These are phyloP conservation scores for Neobulgaria alba DNA, from an alignment of 2,329 filamentous ascomycete genomes.

Conservation along the genomic window DNA sequence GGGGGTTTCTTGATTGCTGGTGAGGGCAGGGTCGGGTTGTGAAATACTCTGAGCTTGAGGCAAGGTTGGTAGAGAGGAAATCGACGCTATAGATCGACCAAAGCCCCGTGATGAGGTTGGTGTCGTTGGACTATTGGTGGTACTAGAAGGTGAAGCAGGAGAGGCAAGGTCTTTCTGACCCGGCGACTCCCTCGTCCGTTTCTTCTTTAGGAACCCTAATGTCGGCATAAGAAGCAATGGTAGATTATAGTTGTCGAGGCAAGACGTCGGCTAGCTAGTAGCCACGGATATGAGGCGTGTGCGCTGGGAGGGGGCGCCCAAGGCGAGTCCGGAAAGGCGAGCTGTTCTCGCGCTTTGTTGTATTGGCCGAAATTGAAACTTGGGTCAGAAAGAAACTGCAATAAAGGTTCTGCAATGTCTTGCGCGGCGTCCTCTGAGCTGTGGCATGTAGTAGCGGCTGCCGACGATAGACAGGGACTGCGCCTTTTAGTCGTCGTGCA, in stretches of 20 bases:
- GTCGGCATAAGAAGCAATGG: constrained; percentile 63
- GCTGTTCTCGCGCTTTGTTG: constrained; percentile 1
- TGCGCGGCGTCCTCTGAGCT: constrained; percentile 1
- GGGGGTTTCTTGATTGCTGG: constrained; percentile 18
- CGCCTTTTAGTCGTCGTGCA: constrained; percentile 17
- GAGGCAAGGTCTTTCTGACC: constrained; percentile 57
- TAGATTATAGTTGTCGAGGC: constrained; percentile 21
- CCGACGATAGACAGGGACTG: constrained; percentile 14
- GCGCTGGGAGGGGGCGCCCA: constrained; percentile 19
- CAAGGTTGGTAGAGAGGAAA: constrained; percentile 30
- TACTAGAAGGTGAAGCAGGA: constrained; percentile 58
- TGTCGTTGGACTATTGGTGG: constrained; percentile 56
- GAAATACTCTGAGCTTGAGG: constrained; percentile 23
- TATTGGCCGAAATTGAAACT: not conserved
- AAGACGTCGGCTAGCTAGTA: constrained; percentile 21
- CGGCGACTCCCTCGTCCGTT: constrained; percentile 85
- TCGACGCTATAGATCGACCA: constrained; percentile 31
- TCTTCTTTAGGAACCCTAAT: constrained; percentile 96
- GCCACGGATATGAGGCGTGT: constrained; percentile 18
- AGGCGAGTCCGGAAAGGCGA: constrained; percentile 4
- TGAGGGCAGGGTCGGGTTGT: constrained; percentile 19
- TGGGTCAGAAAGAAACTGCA: constrained; percentile 2
- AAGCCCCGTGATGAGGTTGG: constrained; percentile 47
- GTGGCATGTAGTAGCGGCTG: constrained; percentile 9
- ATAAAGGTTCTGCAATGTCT: constrained; percentile 20